phyloP scores from a whole-genome alignment of 2,329 filamentous ascomycete genomes.

The Fusarium musae region DNA sequence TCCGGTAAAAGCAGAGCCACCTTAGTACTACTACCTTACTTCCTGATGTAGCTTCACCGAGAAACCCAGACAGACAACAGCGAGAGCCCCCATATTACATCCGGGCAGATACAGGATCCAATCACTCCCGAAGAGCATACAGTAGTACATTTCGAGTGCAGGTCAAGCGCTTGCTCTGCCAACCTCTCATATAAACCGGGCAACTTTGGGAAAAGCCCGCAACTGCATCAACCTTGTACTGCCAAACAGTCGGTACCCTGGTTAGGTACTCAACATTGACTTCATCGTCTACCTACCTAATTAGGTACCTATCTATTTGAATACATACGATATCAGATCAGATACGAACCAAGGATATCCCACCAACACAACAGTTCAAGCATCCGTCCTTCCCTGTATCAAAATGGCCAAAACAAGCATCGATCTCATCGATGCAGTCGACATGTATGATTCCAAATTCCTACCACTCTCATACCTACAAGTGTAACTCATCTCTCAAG shows the following conservation, averaged over 20 bases:
- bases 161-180: background rate
- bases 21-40: background rate
- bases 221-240: background rate
- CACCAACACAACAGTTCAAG: background rate
- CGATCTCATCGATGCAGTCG: conserved; percentile 41
- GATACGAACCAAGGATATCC: background rate
- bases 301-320: no score
- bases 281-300: background rate
- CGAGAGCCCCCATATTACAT: background rate
- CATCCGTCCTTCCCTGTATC: background rate
- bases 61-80: background rate
- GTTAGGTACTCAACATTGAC: background rate
- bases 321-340: background rate
- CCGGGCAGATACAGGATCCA: background rate
- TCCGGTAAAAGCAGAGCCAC: no score
- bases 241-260: background rate
- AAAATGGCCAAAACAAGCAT: conserved; percentile 43
- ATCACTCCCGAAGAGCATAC: background rate
- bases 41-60: conserved; percentile 13
- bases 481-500: conserved; percentile 54
- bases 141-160: background rate
- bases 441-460: conserved; percentile 32
- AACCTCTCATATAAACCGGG: background rate
- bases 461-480: background rate
- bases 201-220: conserved; percentile 13